A percentile compares a stretch with the other conserved stretches of the same genome.
phyloP scores from a whole-genome alignment of 306 rosid species.

The Pueraria montana region DNA sequence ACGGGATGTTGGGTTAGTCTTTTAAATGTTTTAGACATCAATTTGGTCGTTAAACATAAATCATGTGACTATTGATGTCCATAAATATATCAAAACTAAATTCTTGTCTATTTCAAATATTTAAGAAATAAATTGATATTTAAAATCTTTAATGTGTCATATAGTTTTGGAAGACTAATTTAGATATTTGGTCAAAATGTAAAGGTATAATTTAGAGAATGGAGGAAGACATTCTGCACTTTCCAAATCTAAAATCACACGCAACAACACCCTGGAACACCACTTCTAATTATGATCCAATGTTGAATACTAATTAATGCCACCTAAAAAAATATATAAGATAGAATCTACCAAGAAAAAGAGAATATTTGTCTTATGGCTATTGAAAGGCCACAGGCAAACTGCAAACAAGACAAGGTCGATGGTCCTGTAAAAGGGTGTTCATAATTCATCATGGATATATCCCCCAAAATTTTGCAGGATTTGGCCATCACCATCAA shows the following conservation, averaged over 20 bases:
- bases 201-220: background rate
- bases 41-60: background rate
- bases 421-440: conserved; percentile 40
- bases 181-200: background rate
- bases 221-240: background rate
- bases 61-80: background rate
- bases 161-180: background rate
- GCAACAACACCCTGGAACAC: background rate
- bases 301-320: background rate
- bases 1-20: background rate
- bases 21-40: background rate
- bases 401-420: conserved; percentile 10
- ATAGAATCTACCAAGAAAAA: conserved; percentile 23
- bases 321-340: background rate
- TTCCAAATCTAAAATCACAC: background rate
- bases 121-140: background rate
- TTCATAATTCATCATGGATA: conserved; percentile 30
- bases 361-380: conserved; percentile 46
- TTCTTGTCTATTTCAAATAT: background rate
- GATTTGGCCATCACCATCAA: conserved; percentile 34
- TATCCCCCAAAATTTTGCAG: conserved; percentile 17
- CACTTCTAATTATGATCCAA: background rate
- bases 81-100: background rate
- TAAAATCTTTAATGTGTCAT: background rate
- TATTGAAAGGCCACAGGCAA: conserved; percentile 35